A percentile compares a stretch with the other conserved stretches of the same genome.
These are phyloP conservation scores for Ceratobasidium sp. DNA, from an alignment of 1,284 basidiomycete genomes.

Conservation along the genomic window DNA sequence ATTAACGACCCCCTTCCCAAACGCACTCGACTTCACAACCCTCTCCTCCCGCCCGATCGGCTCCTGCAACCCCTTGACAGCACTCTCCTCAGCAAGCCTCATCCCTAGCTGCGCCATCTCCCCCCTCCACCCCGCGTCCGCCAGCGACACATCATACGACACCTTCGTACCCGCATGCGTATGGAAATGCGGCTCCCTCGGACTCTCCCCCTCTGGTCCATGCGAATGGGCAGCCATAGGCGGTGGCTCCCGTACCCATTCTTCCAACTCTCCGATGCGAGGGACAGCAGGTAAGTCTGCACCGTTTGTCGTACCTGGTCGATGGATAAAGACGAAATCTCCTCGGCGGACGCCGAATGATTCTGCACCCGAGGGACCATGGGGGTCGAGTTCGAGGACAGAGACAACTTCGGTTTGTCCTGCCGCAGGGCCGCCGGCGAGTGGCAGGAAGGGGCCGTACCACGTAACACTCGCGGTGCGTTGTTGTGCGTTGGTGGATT, in stretches of 20 bases:
- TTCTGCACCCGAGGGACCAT: slow-evolving; percentile 69
- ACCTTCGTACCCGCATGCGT: slow-evolving; percentile 17
- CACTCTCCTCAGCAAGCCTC: slow-evolving; percentile 63
- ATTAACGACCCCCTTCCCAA: slow-evolving; percentile 58
- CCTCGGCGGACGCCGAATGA: slow-evolving; percentile 81
- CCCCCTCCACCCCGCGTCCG: slow-evolving; percentile 67
- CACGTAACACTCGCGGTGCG: slow-evolving; percentile 50
- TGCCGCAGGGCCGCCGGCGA: not conserved
- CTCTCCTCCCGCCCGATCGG: slow-evolving; percentile 23
- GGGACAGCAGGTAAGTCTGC: slow-evolving; percentile 71
- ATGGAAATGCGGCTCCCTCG: slow-evolving; percentile 49
- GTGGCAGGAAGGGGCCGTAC: slow-evolving; percentile 46
- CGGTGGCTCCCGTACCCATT: slow-evolving; percentile 74
- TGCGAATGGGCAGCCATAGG: slow-evolving; percentile 51
- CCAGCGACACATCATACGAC: slow-evolving; percentile 22
- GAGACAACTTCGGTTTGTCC: slow-evolving; percentile 65
- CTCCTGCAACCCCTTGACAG: slow-evolving; percentile 40
- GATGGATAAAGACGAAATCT: slow-evolving; percentile 84
- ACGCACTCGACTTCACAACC: slow-evolving; percentile 53
- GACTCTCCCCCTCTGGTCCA: slow-evolving; percentile 60
- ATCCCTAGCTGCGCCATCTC: slow-evolving; percentile 72
- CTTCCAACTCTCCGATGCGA: slow-evolving; percentile 79
- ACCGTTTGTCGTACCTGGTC: slow-evolving; percentile 73
- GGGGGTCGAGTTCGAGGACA: slow-evolving; percentile 87
- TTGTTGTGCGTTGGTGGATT: slow-evolving; percentile 55